Conservation (phyloP, 495 filamentous ascomycete species). For the Astrothelium macrocarpum region DNA sequence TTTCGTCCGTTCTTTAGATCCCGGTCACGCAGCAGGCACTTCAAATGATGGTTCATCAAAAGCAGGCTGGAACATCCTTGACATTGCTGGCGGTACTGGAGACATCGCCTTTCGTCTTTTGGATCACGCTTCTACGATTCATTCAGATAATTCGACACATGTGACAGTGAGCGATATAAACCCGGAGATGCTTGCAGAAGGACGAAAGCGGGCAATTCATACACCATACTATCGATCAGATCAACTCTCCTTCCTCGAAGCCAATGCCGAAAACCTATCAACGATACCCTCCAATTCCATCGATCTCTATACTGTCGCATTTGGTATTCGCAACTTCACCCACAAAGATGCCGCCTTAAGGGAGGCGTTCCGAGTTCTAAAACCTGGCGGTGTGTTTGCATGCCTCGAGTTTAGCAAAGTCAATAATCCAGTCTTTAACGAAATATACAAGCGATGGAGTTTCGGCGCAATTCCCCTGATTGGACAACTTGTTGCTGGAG, state of each 20-base stretch:
- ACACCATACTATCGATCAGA: conserved; percentile 47
- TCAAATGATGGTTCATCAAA: conserved; percentile 33
- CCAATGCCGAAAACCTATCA: conserved; percentile 75
- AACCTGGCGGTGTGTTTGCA: conserved; percentile 91
- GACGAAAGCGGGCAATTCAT: conserved; percentile 58
- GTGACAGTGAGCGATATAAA: conserved; percentile 96
- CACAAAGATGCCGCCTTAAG: conserved; percentile 67
- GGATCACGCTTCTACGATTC: conserved; percentile 73
- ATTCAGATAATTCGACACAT: conserved; percentile 64
- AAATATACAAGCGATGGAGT: conserved; percentile 91
- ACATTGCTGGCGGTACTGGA: conserved; percentile 93
- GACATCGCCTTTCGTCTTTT: conserved; percentile 98
- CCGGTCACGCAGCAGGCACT: conserved; percentile 57
- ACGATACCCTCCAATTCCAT: conserved; percentile 54
- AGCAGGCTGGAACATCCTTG: conserved; percentile 69
- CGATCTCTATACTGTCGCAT: conserved; percentile 95
- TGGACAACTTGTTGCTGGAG: conserved; percentile 88
- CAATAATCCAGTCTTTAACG: conserved; percentile 59
- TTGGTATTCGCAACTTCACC: conserved; percentile 95
- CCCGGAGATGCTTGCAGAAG: conserved; percentile 82
- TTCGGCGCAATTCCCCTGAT: conserved; percentile 91
- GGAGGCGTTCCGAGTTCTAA: conserved; percentile 79
- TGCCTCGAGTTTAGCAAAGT: conserved; percentile 94
- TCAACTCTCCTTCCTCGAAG: conserved; percentile 70
- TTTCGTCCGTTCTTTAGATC: conserved; percentile 87